A percentile compares a stretch with the other conserved stretches of the same genome.
These are phyloP conservation scores for Pseudognaphalium luteoalbum DNA, from an alignment of 129 eudicot species.

Conservation along the genomic window DNA sequence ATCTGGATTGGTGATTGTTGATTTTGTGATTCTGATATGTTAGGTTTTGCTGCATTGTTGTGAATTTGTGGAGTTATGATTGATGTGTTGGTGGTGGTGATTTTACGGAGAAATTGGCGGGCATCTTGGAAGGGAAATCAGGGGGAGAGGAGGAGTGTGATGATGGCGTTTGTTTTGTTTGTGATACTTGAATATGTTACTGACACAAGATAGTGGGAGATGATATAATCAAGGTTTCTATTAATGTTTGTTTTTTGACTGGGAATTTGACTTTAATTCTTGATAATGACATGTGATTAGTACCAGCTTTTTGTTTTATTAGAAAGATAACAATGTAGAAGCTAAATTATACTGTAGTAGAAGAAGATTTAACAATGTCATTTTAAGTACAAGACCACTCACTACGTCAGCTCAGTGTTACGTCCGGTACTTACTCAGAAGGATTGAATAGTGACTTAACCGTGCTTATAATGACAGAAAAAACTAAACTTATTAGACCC, in stretches of 20 bases:
- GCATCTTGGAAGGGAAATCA: conserved; percentile 26
- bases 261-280: conserved; percentile 8
- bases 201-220: conserved; percentile 21
- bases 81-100: conserved; percentile 19
- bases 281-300: conserved; percentile 16
- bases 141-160: conserved; percentile 27
- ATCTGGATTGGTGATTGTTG: conserved; percentile 25
- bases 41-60: conserved; percentile 67
- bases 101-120: conserved; percentile 43
- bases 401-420: too few relatives aligned
- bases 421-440: too few relatives aligned
- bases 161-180: conserved; percentile 39
- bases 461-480: too few relatives aligned
- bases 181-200: neutral
- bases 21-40: conserved; percentile 37
- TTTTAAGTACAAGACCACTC: too few relatives aligned
- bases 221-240: conserved; percentile 2
- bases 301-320: neutral
- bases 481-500: too few relatives aligned
- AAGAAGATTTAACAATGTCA: neutral
- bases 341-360: too few relatives aligned
- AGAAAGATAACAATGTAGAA: neutral
- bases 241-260: conserved; percentile 10
- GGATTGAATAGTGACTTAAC: too few relatives aligned
- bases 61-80: neutral